Evolutionary conservation across 1,284 basidiomycete species (phyloP), one percentile per base, ranked within the genome.

Genomic region (Rhodotorula sp.): DNA sequence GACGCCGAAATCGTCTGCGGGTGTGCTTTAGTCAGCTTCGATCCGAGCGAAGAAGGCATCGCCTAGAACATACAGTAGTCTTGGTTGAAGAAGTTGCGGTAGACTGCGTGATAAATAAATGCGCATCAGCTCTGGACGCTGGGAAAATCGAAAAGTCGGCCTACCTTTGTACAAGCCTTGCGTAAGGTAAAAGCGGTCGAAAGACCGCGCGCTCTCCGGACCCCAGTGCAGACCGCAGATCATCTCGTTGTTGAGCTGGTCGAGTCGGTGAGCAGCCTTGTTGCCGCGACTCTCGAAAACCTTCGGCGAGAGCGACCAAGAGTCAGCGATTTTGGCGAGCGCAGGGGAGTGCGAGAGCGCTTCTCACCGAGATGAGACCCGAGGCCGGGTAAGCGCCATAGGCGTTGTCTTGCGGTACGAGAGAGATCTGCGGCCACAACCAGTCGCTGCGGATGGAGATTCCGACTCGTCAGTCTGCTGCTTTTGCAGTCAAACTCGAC

Each of bases 371-470:
- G 54, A 71, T 68, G 15, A 71, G 39, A 20, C 70, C 70, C 7
- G 70, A 71, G 0, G 70, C 70, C 5, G 70, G 70, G 43, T 65
- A 71, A 15, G 6, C 49, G 20, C 70, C 70, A 58, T 71, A 71
- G 6, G n/a, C 63, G 39, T 71, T 66, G 63, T 54, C 54, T 23
- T 56, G 62, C 46, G 70, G 59, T 1, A 71, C 70, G 48, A 71
- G 60, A 39, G 70, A 68, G 63, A 71, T 68, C 49, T 71, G 70
- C 43, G 70, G 70, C 66, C 70, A 68, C 8, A 71, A 63, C 70
- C 70, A 71, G 49, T 71, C 70, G 10, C 69, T 70, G 65, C 54
- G n/a, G 7, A 23, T 21, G 14, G 14, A 26, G 14, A 8, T 5
- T 15, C n/a, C 52, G 20, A 12, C n/a, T n/a, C n/a, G 52, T n/a